Percentiles rank a stretch among this genome's conserved stretches.
Evolutionary conservation across 805 yeast genomes (phyloP).

Genomic region (Ogataea zsoltii): DNA sequence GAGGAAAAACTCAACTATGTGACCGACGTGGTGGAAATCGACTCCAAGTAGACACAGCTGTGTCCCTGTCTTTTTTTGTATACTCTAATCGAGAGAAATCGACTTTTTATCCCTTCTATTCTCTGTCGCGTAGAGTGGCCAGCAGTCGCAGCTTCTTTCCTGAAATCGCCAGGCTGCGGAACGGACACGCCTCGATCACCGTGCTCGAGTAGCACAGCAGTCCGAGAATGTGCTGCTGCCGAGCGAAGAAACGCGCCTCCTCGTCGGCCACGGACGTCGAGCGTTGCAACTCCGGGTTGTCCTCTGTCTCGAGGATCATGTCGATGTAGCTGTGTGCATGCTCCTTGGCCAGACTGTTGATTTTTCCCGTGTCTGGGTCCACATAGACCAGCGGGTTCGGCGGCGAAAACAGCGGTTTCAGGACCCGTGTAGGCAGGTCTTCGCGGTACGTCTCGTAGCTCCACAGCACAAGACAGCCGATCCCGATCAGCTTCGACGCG

Average conservation of each 20-base stretch:
- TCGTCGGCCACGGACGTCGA: background rate
- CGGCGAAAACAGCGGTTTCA: background rate
- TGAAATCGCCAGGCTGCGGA: conserved; percentile 8
- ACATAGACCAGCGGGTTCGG: conserved; percentile 8
- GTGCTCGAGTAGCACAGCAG: conserved; percentile 14
- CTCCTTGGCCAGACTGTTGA: conserved; percentile 12
- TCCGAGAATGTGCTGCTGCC: conserved; percentile 13
- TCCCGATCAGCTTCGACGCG: conserved; percentile 19
- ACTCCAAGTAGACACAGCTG: background rate
- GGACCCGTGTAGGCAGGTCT: conserved; percentile 7
- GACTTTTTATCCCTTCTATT: no score
- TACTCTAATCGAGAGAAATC: no score
- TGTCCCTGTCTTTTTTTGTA: no score
- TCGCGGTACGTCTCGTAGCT: conserved; percentile 21
- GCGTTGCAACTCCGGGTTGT: background rate
- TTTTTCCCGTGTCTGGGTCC: conserved; percentile 2
- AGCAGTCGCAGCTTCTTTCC: conserved; percentile 5
- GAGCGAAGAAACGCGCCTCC: background rate
- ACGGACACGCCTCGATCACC: conserved; percentile 5
- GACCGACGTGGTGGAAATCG: conserved; percentile 7
- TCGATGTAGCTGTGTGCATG: conserved; percentile 21
- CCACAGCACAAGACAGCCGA: conserved; percentile 17
- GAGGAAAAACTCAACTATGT: conserved; percentile 8
- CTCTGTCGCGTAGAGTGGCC: background rate
- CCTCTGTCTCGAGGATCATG: conserved; percentile 15